A percentile compares a stretch with the other conserved stretches of the same genome.
phyloP scores from a whole-genome alignment of 2,329 filamentous ascomycete species.

The Ceratocystis diversiconidia region DNA sequence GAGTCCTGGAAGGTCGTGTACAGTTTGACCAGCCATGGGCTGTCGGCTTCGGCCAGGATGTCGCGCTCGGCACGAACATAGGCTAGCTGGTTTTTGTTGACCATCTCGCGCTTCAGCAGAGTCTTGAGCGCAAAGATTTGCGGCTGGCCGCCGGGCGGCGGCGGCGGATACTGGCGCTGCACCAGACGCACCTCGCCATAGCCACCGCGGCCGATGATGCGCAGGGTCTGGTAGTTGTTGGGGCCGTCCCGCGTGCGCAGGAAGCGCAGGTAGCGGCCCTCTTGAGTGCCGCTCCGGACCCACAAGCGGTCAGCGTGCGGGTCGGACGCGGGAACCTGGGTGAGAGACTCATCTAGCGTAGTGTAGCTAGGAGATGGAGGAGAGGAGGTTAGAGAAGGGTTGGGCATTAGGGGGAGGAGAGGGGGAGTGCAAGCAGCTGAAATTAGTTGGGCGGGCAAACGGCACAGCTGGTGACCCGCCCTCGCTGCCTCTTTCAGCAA shows the following conservation, averaged over 20 bases:
- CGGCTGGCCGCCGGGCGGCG: conserved; percentile 38
- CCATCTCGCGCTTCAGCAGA: conserved; percentile 67
- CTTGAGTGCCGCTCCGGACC: conserved; percentile 23
- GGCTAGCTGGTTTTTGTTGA: conserved; percentile 66
- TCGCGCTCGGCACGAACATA: conserved; percentile 69
- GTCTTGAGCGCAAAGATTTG: conserved; percentile 71
- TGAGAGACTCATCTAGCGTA: conserved; percentile 11
- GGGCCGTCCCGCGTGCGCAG: conserved; percentile 56
- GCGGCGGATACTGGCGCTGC: conserved; percentile 40
- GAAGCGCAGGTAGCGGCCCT: conserved; percentile 59
- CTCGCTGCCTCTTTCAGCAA: background rate
- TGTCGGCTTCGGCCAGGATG: conserved; percentile 65
- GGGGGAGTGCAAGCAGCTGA: conserved; percentile 22
- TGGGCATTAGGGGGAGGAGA: background rate
- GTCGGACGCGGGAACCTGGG: background rate
- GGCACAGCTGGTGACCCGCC: too few relatives aligned
- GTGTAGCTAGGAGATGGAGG: conserved; percentile 3
- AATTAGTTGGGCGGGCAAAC: too few relatives aligned
- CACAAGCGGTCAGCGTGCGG: conserved; percentile 12
- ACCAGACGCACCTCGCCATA: conserved; percentile 70
- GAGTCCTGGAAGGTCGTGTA: conserved; percentile 67
- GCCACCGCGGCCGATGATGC: conserved; percentile 67
- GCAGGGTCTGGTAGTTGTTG: conserved; percentile 59
- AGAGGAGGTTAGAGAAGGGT: background rate
- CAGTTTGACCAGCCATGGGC: conserved; percentile 67